phyloP scores from a whole-genome alignment of 2,329 filamentous ascomycete species.

The Neonectria ditissima region DNA sequence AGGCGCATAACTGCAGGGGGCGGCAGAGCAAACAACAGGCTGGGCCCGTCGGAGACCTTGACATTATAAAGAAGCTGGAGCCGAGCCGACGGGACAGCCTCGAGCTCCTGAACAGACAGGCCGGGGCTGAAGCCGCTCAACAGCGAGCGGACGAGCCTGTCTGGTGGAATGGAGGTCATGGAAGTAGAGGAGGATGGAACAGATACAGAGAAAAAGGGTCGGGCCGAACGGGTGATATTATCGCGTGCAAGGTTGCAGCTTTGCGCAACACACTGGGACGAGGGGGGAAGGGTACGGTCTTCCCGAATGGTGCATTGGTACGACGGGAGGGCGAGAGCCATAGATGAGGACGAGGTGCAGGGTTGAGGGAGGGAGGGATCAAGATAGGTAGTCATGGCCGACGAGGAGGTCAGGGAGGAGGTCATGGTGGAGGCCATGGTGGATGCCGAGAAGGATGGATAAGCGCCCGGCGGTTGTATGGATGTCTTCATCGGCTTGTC shows the following conservation, averaged over 20 bases:
- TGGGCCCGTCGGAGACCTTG: conserved; percentile 55
- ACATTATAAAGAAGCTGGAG: conserved; percentile 59
- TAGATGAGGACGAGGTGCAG: conserved; percentile 21
- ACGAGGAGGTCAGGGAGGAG: background rate
- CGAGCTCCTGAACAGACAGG: conserved; percentile 41
- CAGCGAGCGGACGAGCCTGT: conserved; percentile 43
- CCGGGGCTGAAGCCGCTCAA: conserved; percentile 41
- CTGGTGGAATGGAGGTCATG: conserved; percentile 41
- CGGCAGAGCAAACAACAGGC: conserved; percentile 57
- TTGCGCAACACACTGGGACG: conserved; percentile 43
- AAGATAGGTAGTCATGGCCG: conserved; percentile 1
- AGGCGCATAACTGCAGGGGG: conserved; percentile 57
- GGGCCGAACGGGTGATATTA: conserved; percentile 42
- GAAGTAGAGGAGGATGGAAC: conserved; percentile 31
- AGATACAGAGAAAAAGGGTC: conserved; percentile 40
- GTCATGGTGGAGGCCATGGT: background rate
- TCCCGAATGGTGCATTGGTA: conserved; percentile 46
- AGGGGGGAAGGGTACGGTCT: conserved; percentile 38
- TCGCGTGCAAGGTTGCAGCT: conserved; percentile 43
- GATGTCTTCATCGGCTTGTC: conserved; percentile 21
- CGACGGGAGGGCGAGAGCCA: conserved; percentile 44
- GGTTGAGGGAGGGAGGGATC: conserved; percentile 1
- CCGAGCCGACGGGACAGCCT: conserved; percentile 50
- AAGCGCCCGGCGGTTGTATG: conserved; percentile 1
- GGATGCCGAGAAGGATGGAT: conserved; percentile 5